Evolutionary conservation across 108 stramenopile species (phyloP).

Genomic region (Pseudonitzschia pungens): DNA sequence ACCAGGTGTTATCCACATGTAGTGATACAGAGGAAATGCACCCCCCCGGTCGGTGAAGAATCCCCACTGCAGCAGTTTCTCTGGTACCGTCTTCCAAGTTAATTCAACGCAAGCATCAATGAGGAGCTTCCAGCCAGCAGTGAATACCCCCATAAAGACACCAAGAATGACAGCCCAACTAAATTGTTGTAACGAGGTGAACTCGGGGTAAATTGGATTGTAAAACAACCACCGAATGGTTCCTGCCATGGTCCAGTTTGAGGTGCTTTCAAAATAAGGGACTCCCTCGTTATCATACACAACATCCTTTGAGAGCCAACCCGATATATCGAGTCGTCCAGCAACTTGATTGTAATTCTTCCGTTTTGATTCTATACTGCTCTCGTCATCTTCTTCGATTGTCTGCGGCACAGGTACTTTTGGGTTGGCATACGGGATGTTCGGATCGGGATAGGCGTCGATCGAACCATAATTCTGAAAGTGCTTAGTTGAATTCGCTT

Average conservation of each 20-base stretch:
- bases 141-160: constrained; percentile 51
- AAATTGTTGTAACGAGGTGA: constrained; percentile 59
- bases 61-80: constrained; percentile 38
- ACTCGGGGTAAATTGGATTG: constrained; percentile 56
- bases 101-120: constrained; percentile 54
- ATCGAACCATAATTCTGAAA: not conserved
- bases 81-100: constrained; percentile 50
- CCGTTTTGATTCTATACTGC: not conserved
- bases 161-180: constrained; percentile 59
- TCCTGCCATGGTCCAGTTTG: constrained; percentile 22
- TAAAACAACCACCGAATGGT: constrained; percentile 41
- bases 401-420: not conserved
- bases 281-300: constrained; percentile 18
- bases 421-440: not conserved
- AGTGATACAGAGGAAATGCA: constrained; percentile 54
- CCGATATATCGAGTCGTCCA: constrained; percentile 16
- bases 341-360: not conserved
- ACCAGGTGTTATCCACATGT: constrained; percentile 64
- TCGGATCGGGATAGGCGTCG: not conserved
- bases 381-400: constrained; percentile 1
- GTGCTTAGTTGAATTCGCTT: not conserved
- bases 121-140: constrained; percentile 49
- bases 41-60: constrained; percentile 54
- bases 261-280: constrained; percentile 31
- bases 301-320: constrained; percentile 25